Conservation (phyloP, 2,329 filamentous ascomycete genomes). For the Claviceps sorghi region DNA sequence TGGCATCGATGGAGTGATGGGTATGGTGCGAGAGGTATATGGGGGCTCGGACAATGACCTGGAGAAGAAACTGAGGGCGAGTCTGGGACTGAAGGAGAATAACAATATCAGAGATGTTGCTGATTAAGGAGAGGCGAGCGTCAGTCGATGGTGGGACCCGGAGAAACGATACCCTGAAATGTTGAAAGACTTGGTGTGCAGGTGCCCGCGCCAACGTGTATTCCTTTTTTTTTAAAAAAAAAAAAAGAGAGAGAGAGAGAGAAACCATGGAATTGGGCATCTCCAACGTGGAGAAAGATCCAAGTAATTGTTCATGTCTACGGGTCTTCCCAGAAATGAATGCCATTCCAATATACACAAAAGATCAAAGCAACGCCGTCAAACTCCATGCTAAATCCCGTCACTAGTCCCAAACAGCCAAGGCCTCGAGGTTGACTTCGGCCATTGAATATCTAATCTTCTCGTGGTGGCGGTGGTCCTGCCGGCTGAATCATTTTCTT, state of each 20-base stretch:
- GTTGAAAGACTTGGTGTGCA: background rate
- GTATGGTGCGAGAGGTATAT: constrained; percentile 50
- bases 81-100: constrained; percentile 36
- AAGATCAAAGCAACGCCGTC: background rate
- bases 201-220: background rate
- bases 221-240: too few species aligned
- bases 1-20: constrained; percentile 58
- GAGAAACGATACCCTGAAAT: background rate
- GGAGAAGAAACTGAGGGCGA: constrained; percentile 45
- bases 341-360: background rate
- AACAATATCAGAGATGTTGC: constrained; percentile 13
- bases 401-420: background rate
- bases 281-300: background rate
- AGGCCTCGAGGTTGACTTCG: background rate
- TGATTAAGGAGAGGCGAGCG: constrained; percentile 6
- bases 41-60: constrained; percentile 38
- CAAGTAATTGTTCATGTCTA: background rate
- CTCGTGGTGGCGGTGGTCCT: constrained; percentile 41
- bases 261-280: background rate
- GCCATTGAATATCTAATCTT: constrained; percentile 23
- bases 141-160: background rate
- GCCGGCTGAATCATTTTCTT: constrained; percentile 55
- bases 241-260: background rate
- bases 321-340: background rate
- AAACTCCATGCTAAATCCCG: background rate